These are phyloP conservation scores for Auricularia sp. DNA, from an alignment of 768 basidiomycete species.

Conservation along the genomic window DNA sequence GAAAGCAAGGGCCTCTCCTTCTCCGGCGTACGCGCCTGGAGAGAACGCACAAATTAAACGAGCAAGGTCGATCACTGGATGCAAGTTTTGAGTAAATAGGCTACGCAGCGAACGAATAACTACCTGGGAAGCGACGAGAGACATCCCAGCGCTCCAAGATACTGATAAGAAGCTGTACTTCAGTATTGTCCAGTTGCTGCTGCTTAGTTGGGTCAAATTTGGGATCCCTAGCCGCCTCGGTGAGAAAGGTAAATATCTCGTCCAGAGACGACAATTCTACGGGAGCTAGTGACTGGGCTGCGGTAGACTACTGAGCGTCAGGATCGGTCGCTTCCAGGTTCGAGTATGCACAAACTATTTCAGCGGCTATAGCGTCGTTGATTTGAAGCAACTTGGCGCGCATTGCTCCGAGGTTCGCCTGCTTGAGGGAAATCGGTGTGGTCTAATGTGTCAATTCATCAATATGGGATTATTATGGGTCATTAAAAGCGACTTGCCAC, in stretches of 20 bases:
- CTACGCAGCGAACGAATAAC: too few species aligned
- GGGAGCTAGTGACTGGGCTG: constrained; percentile 57
- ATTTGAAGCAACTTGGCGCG: constrained; percentile 69
- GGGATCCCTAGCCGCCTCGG: constrained; percentile 27
- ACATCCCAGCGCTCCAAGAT: constrained; percentile 68
- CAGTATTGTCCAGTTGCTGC: constrained; percentile 41
- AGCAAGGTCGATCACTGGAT: constrained; percentile 66
- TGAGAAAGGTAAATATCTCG: constrained; percentile 52
- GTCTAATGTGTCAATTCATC: constrained; percentile 40
- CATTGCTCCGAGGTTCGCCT: constrained; percentile 73
- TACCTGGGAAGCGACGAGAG: constrained; percentile 58
- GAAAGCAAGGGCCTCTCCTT: constrained; percentile 39
- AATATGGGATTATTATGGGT: not conserved
- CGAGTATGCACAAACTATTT: constrained; percentile 43
- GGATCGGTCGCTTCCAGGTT: not conserved
- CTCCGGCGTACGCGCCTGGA: constrained; percentile 37
- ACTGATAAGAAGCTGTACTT: constrained; percentile 38
- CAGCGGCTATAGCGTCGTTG: constrained; percentile 52
- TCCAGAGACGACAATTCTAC: constrained; percentile 49
- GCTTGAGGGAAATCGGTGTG: constrained; percentile 68
- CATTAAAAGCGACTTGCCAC: constrained; percentile 15
- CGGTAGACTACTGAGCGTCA: constrained; percentile 44
- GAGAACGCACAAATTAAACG: constrained; percentile 63
- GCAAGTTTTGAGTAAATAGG: too few species aligned
- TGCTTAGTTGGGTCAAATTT: constrained; percentile 23